A percentile compares a stretch with the other conserved stretches of the same genome.
Evolutionary conservation across 768 basidiomycete species (phyloP).

Genomic region (Kwoniella europaea): DNA sequence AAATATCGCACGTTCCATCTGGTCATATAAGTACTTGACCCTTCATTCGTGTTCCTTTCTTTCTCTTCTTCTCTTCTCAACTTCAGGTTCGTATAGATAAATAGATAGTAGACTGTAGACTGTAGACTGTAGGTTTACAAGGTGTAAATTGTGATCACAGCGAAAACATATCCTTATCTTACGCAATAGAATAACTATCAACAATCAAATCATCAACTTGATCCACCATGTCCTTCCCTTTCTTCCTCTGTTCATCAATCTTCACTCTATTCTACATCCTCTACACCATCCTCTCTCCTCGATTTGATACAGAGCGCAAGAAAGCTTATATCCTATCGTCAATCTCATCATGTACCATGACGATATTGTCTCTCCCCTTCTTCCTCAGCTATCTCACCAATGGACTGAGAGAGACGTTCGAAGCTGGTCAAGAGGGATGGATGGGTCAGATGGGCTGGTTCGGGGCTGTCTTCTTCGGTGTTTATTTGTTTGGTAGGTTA

Average conservation of each 20-base stretch:
- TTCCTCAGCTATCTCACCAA: slow-evolving; percentile 51
- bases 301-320: slow-evolving; percentile 60
- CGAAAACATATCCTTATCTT: too few relatives aligned
- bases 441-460: slow-evolving; percentile 52
- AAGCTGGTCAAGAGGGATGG: slow-evolving; percentile 39
- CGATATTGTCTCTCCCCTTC: slow-evolving; percentile 61
- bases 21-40: neutral
- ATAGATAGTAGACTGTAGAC: neutral
- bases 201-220: too few relatives aligned
- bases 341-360: slow-evolving; percentile 61
- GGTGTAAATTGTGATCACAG: neutral
- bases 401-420: slow-evolving; percentile 51
- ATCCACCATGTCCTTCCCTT: neutral
- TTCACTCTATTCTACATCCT: slow-evolving; percentile 6
- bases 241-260: neutral
- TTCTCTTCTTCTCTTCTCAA: neutral
- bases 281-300: slow-evolving; percentile 56
- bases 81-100: neutral
- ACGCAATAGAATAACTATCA: too few relatives aligned
- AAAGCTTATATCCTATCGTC: slow-evolving; percentile 64
- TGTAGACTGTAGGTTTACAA: neutral
- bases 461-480: slow-evolving; percentile 60
- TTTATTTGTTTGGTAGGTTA: slow-evolving; percentile 61
- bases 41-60: neutral
- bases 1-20: slow-evolving; percentile 2